Conservation (phyloP, 176 grass and related monocot genomes). For the Oryza coarctata region DNA sequence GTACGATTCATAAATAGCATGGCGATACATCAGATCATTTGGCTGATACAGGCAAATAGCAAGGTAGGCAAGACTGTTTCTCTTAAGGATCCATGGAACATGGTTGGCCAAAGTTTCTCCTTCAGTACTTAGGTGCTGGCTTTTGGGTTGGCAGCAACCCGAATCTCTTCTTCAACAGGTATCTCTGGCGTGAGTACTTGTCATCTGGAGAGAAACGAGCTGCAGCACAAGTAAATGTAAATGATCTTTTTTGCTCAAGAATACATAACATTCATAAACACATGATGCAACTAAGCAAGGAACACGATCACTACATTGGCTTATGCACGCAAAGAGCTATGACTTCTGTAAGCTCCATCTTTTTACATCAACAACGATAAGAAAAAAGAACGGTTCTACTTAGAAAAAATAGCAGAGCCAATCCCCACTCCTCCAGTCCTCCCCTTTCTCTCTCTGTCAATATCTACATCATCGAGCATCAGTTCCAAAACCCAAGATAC, state of each 20-base stretch:
- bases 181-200: slow-evolving; percentile 72
- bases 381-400: not conserved
- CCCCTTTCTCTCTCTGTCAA: too few species aligned
- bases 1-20: slow-evolving; percentile 2
- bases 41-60: not conserved
- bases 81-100: not conserved
- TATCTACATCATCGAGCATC: not conserved
- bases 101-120: not conserved
- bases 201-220: slow-evolving; percentile 96
- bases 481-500: not conserved
- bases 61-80: slow-evolving; percentile 9
- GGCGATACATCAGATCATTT: slow-evolving; percentile 8
- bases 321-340: not conserved
- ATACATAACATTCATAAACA: too few species aligned
- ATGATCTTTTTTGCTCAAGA: not conserved
- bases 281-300: too few species aligned
- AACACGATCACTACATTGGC: too few species aligned
- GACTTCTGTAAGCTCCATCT: not conserved
- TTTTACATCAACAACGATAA: too few species aligned
- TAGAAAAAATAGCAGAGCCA: not conserved
- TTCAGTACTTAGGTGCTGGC: slow-evolving; percentile 69
- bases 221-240: slow-evolving; percentile 40
- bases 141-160: slow-evolving; percentile 84
- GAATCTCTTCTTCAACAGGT: slow-evolving; percentile 90
- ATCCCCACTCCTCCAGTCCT: too few species aligned